A percentile compares a stretch with the other conserved stretches of the same genome.
Evolutionary conservation across 805 yeast genomes (phyloP).

Genomic region (Yamadazyma laniorum): DNA sequence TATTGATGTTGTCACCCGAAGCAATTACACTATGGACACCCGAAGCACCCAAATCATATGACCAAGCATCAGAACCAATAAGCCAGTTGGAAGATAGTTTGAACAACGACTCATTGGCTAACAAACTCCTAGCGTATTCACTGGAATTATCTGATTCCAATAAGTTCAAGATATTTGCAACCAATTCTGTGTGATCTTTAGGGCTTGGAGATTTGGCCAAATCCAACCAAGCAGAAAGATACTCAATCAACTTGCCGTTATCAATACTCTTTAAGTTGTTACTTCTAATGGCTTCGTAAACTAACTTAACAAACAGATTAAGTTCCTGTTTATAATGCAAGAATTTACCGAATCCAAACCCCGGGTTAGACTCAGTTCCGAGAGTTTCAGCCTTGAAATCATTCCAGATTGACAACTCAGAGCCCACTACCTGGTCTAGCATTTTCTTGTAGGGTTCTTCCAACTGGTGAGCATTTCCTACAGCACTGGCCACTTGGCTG

Average conservation of each 20-base stretch:
- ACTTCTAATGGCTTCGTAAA: conserved; percentile 46
- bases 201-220: conserved; percentile 21
- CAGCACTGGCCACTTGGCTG: conserved; percentile 29
- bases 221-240: conserved; percentile 70
- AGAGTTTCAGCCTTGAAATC: conserved; percentile 47
- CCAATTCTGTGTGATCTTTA: conserved; percentile 21
- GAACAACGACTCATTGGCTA: conserved; percentile 41
- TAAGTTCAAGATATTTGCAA: conserved; percentile 35
- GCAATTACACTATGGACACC: conserved; percentile 85
- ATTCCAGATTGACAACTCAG: conserved; percentile 49
- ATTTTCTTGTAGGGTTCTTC: conserved; percentile 80
- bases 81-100: conserved; percentile 64
- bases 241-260: conserved; percentile 50
- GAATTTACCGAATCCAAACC: conserved; percentile 81
- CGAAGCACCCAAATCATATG: conserved; percentile 86
- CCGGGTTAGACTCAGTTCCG: conserved; percentile 61
- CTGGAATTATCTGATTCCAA: conserved; percentile 40
- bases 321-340: conserved; percentile 56
- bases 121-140: conserved; percentile 40
- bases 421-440: conserved; percentile 59
- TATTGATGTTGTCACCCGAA: conserved; percentile 73
- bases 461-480: conserved; percentile 48
- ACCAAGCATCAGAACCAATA: conserved; percentile 93
- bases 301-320: conserved; percentile 41
- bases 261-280: conserved; percentile 43